Base-by-base conservation (phyloP, 306 rosid species). In the Sophora flavescens region DNA sequence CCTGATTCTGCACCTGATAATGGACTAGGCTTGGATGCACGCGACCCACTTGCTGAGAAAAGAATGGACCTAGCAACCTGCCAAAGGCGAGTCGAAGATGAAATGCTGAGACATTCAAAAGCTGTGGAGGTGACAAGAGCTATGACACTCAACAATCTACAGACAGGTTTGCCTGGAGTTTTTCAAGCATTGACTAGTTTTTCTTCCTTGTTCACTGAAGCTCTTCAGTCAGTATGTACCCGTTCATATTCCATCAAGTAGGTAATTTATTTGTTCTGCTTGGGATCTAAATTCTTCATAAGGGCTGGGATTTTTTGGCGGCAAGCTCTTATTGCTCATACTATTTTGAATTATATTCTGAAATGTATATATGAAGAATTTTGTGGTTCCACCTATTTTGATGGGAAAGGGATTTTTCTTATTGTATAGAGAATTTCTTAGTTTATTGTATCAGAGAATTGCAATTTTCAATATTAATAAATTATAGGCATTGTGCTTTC, bases 121-220 rank as follows among this genome's bases (percentile, higher is more conserved):
- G 93, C 99, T 8, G 91, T 79, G 6, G 97, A 92, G 87, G 93
- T 89, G 59, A 96, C 99, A 3, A 87, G 98, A 85, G 97, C 98
- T 22, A 82, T 92, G 99, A 96, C 99, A 0, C 90, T 96, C 14
- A 92, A 96, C 80, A 83, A 96, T 81, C 91, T 96, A 38, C 99
- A 96, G 67, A 96, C 99, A 17, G 99, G 98, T 8, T 87, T 96
- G 86, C 99, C 99, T 4, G 99, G 98, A 22, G 99, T 96, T 6
- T 96, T 96, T 60, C 98, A 88, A 68, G 98, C 99, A 10, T 59
- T 96, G 87, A 88, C 98, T 48, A 93, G 93, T 85, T 96, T 96
- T 83, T 91, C 99, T 58, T 85, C 90, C 41, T 63, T 96, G 72
- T 96, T 96, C 84, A 84, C 85, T 3, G 98, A 96, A 86, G 91